Conservation (phyloP, 2,329 filamentous ascomycete species). For the Penicillium sp. region DNA sequence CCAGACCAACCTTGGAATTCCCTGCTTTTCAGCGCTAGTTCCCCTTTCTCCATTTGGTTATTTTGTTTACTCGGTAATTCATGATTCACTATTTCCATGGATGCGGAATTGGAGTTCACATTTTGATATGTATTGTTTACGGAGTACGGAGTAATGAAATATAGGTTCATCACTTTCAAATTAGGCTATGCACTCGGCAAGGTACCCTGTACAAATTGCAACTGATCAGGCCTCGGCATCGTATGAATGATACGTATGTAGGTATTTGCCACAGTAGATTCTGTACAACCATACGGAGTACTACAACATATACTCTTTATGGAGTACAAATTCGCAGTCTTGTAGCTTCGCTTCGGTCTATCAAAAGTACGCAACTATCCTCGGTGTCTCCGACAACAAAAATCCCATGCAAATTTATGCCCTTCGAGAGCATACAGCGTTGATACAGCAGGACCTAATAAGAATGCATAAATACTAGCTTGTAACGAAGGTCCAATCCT, state of each 20-base stretch:
- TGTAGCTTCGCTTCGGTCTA: neutral
- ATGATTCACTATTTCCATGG: neutral
- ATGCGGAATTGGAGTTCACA: neutral
- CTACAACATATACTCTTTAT: no score
- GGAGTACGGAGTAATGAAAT: neutral
- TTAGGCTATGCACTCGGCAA: slow-evolving; percentile 1
- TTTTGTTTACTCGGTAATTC: neutral
- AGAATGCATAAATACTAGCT: slow-evolving; percentile 5
- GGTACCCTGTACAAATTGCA: neutral
- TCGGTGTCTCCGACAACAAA: neutral
- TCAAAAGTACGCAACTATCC: neutral
- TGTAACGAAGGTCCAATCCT: neutral
- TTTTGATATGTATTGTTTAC: neutral
- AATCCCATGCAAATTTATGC: neutral
- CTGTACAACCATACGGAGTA: neutral
- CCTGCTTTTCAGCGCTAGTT: slow-evolving; percentile 10
- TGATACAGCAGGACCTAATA: neutral
- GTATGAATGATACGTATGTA: neutral
- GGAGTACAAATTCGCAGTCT: neutral
- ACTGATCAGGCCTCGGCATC: neutral
- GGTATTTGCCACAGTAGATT: neutral
- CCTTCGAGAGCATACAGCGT: neutral
- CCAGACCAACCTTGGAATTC: slow-evolving; percentile 2
- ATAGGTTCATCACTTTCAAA: neutral
- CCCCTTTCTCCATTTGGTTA: slow-evolving; percentile 13